These are phyloP conservation scores for Neurospora sp. DNA, from an alignment of 495 filamentous ascomycete species.

Conservation along the genomic window DNA sequence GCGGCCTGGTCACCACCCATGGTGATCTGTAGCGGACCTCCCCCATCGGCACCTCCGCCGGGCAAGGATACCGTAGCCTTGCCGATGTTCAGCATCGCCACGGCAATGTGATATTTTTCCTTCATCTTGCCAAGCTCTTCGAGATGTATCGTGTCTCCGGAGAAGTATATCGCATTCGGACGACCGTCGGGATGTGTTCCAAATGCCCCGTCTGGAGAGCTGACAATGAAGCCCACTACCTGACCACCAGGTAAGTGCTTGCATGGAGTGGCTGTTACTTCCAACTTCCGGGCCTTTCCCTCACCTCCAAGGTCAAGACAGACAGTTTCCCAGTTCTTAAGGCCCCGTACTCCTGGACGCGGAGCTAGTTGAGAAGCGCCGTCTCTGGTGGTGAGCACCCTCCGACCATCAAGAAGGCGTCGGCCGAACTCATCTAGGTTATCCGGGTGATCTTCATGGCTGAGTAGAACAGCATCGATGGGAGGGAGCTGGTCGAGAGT, in stretches of 20 bases:
- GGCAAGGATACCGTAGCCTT: slow-evolving; percentile 19
- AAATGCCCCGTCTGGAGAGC: slow-evolving; percentile 21
- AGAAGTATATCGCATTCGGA: slow-evolving; percentile 46
- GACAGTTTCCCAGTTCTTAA: slow-evolving; percentile 20
- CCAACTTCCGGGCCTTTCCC: slow-evolving; percentile 28
- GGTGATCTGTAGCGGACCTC: slow-evolving; percentile 34
- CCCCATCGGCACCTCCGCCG: background rate
- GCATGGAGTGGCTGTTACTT: slow-evolving; percentile 38
- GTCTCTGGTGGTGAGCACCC: slow-evolving; percentile 41
- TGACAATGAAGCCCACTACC: slow-evolving; percentile 39
- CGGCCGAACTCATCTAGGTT: slow-evolving; percentile 38
- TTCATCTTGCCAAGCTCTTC: slow-evolving; percentile 28
- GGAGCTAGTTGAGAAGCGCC: slow-evolving; percentile 34
- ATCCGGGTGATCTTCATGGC: slow-evolving; percentile 47
- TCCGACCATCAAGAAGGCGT: slow-evolving; percentile 35
- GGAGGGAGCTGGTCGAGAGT: slow-evolving; percentile 30
- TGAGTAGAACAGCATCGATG: slow-evolving; percentile 43
- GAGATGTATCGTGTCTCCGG: slow-evolving; percentile 45
- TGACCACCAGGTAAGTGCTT: slow-evolving; percentile 38
- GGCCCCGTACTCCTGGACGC: slow-evolving; percentile 31
- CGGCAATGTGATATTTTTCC: slow-evolving; percentile 23
- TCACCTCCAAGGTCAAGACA: slow-evolving; percentile 11
- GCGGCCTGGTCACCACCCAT: slow-evolving; percentile 40
- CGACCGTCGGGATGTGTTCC: slow-evolving; percentile 24
- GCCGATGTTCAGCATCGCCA: slow-evolving; percentile 31